Evolutionary conservation across 2,329 filamentous ascomycete genomes (phyloP), one percentile per base, ranked within the genome.

Genomic region (Cladophialophora exuberans): DNA sequence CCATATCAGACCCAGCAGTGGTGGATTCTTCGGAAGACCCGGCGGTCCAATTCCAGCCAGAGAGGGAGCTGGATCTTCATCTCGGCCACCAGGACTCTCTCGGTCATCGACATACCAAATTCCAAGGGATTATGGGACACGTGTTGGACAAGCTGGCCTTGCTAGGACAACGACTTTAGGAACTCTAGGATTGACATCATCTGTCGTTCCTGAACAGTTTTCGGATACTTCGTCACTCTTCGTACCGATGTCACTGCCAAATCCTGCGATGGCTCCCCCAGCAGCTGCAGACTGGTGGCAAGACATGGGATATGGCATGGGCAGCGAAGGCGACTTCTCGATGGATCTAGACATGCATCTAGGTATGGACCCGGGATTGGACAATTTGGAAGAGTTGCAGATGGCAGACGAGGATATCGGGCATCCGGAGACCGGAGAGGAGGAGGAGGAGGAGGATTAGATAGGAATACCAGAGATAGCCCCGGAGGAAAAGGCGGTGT

Each of bases 391-490:
- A n/a, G 25, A 46, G 20, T 7, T 53, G 23, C 43, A 45, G 23
- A 46, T 39, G 42, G 6, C 30, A 17, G 31, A 88, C 87, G 63
- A 88, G 87, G 1, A 83, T 87, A 7, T 92, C 82, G 1, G 87
- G 83, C 30, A 89, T 85, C 61, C n/a, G n/a, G n/a, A n/a, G n/a
- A n/a, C n/a, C n/a, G n/a, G n/a, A n/a, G n/a, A 89, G 90, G 56
- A 83, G 85, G 2, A 91, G 69, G 3, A 92, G 69, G 0, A 85
- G 80, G 31, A 90, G 77, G 2, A 79, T n/a, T n/a, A n/a, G n/a
- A 75, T 60, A 91, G 86, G 72, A 90, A 92, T 1, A 80, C 84
- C 54, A 92, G 85, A 69, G 90, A 91, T n/a, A n/a, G n/a, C n/a
- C n/a, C n/a, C n/a, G n/a, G n/a, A n/a, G n/a, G n/a, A n/a, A n/a